These are phyloP conservation scores for Friedmanniomyces endolithicus DNA, from an alignment of 495 filamentous ascomycete species.

Conservation along the genomic window DNA sequence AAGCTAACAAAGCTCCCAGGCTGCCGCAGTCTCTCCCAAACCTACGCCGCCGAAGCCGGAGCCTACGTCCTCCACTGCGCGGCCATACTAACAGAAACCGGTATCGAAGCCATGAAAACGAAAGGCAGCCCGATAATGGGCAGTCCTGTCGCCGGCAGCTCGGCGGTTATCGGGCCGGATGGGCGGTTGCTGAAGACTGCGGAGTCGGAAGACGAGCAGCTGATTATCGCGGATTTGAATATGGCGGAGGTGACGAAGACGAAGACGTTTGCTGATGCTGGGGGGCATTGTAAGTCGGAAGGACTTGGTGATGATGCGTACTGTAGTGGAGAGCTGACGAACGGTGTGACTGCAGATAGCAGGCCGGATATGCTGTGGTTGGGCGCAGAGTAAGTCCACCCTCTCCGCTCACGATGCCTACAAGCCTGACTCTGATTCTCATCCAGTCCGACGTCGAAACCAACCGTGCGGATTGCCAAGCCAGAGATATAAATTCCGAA, in stretches of 20 bases:
- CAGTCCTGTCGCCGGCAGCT: slow-evolving; percentile 36
- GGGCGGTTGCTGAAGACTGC: slow-evolving; percentile 28
- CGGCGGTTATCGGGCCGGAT: slow-evolving; percentile 43
- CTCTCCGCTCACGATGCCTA: too few species aligned
- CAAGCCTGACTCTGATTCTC: not conserved
- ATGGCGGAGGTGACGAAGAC: slow-evolving; percentile 3
- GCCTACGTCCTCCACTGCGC: slow-evolving; percentile 42
- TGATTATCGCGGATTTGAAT: slow-evolving; percentile 15
- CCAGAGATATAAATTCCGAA: not conserved
- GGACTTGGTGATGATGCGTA: not conserved
- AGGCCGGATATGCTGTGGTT: slow-evolving; percentile 17
- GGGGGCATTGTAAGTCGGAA: slow-evolving; percentile 7
- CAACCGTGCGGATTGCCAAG: not conserved
- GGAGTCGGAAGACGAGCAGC: slow-evolving; percentile 3
- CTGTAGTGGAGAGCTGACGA: not conserved
- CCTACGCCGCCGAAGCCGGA: slow-evolving; percentile 42
- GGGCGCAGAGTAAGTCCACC: slow-evolving; percentile 7
- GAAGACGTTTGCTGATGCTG: slow-evolving; percentile 13
- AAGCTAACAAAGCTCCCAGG: slow-evolving; percentile 12
- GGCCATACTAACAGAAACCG: slow-evolving; percentile 32
- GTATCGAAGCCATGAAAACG: slow-evolving; percentile 34
- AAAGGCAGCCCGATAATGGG: slow-evolving; percentile 27
- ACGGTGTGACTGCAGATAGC: not conserved
- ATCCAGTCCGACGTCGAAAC: not conserved
- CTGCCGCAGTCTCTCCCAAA: slow-evolving; percentile 33